Conservation (phyloP, 2,329 filamentous ascomycete species). For the Hypoxylon sp. region DNA sequence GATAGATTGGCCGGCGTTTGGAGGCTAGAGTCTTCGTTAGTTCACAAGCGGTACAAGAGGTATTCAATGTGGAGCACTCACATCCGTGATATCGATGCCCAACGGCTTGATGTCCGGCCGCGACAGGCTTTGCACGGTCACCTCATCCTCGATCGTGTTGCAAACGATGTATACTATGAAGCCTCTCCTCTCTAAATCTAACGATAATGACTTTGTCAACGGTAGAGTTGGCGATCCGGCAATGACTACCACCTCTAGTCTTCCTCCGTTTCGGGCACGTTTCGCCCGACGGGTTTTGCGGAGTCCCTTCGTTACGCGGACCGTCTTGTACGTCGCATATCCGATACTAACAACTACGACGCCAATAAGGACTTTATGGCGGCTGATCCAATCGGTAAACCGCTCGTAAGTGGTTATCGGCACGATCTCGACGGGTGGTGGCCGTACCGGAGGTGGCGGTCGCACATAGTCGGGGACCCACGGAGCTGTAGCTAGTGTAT, state of each 20-base stretch:
- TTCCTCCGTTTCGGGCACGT: conserved; percentile 84
- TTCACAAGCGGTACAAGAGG: conserved; percentile 1
- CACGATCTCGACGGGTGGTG: conserved; percentile 55
- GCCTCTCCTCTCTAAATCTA: conserved; percentile 90
- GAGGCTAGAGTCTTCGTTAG: conserved; percentile 66
- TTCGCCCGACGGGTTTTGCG: conserved; percentile 81
- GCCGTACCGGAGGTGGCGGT: conserved; percentile 68
- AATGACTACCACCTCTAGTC: conserved; percentile 88
- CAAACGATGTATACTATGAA: conserved; percentile 96
- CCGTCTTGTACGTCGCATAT: conserved; percentile 70
- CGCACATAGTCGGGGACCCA: conserved; percentile 82
- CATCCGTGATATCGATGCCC: conserved; percentile 85
- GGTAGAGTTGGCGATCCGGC: conserved; percentile 90
- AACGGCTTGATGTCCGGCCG: conserved; percentile 86
- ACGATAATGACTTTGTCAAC: conserved; percentile 83
- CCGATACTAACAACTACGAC: conserved; percentile 79
- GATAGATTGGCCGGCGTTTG: conserved; percentile 76
- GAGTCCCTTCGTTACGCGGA: conserved; percentile 67
- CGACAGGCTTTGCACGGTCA: conserved; percentile 80
- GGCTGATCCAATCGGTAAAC: conserved; percentile 78
- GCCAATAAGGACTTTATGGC: conserved; percentile 81
- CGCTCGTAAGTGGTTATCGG: conserved; percentile 63
- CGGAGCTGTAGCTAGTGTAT: conserved; percentile 74
- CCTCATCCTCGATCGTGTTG: conserved; percentile 86
- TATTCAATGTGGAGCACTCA: conserved; percentile 58